phyloP scores from a whole-genome alignment of 2,329 filamentous ascomycete species.

The Beauveria asiatica region DNA sequence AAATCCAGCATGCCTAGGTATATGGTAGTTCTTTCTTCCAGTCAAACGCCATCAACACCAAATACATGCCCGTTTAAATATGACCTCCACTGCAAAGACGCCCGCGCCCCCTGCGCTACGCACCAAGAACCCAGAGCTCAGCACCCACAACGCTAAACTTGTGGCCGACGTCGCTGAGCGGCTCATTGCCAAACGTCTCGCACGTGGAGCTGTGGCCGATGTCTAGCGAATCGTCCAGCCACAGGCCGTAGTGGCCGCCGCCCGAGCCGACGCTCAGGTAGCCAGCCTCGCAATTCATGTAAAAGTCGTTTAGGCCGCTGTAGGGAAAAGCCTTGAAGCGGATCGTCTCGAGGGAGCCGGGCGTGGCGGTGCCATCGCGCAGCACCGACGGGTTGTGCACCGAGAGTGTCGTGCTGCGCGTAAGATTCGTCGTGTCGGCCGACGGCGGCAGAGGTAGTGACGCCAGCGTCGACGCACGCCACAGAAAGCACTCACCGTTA shows the following conservation, averaged over 20 bases:
- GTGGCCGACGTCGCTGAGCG: slow-evolving; percentile 81
- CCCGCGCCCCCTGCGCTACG: slow-evolving; percentile 15
- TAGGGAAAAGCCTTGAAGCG: slow-evolving; percentile 97
- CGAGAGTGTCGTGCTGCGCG: slow-evolving; percentile 31
- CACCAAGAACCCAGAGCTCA: slow-evolving; percentile 86
- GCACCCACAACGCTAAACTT: slow-evolving; percentile 89
- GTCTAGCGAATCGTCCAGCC: slow-evolving; percentile 81
- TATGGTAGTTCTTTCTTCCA: not conserved
- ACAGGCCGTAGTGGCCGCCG: slow-evolving; percentile 86
- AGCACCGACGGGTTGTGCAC: slow-evolving; percentile 15
- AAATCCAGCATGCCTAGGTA: not conserved
- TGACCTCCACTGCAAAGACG: not conserved
- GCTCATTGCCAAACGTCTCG: slow-evolving; percentile 91
- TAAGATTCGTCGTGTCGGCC: slow-evolving; percentile 39
- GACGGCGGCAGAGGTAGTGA: slow-evolving; percentile 45
- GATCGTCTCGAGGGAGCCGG: slow-evolving; percentile 51
- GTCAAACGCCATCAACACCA: not conserved
- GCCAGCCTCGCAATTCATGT: slow-evolving; percentile 81
- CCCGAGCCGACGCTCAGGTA: slow-evolving; percentile 82
- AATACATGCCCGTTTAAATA: not conserved
- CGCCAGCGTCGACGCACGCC: slow-evolving; percentile 50
- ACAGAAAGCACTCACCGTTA: slow-evolving; percentile 85
- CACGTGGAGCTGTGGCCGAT: slow-evolving; percentile 76
- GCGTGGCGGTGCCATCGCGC: slow-evolving; percentile 19
- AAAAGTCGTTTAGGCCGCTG: slow-evolving; percentile 91